Evolutionary conservation across 345 rosid species (phyloP).

Genomic region (Alliaria petiolata): DNA sequence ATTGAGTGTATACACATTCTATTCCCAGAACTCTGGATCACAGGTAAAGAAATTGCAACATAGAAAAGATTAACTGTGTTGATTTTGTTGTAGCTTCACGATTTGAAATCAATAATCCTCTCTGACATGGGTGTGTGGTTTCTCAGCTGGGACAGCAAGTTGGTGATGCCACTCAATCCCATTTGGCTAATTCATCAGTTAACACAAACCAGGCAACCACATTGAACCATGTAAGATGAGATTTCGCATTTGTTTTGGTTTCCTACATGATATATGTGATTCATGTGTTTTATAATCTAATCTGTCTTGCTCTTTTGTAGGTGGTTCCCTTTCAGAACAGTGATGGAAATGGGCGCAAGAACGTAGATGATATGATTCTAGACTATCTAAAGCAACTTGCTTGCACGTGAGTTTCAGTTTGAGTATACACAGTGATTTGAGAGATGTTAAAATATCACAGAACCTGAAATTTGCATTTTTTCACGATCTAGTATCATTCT

Average conservation of each 20-base stretch:
- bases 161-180: conserved; percentile 39
- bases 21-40: conserved; percentile 50
- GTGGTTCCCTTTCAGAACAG: conserved; percentile 44
- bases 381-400: conserved; percentile 72
- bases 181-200: conserved; percentile 33
- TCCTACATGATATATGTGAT: neutral
- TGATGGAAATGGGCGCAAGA: conserved; percentile 50
- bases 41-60: conserved; percentile 38
- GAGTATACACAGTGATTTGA: neutral
- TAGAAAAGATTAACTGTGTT: neutral
- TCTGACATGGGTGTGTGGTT: neutral
- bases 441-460: neutral
- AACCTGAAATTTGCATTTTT: neutral
- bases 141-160: conserved; percentile 31
- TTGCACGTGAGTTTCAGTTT: conserved; percentile 53
- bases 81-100: neutral
- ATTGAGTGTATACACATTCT: conserved; percentile 76
- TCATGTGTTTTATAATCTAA: neutral
- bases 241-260: neutral
- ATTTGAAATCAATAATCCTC: neutral
- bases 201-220: conserved; percentile 38
- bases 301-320: conserved; percentile 29
- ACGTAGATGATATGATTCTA: conserved; percentile 69
- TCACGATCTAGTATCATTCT: conserved; percentile 26
- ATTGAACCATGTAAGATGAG: conserved; percentile 45